phyloP scores from a whole-genome alignment of 495 filamentous ascomycete species.

The Xylaria venustula region DNA sequence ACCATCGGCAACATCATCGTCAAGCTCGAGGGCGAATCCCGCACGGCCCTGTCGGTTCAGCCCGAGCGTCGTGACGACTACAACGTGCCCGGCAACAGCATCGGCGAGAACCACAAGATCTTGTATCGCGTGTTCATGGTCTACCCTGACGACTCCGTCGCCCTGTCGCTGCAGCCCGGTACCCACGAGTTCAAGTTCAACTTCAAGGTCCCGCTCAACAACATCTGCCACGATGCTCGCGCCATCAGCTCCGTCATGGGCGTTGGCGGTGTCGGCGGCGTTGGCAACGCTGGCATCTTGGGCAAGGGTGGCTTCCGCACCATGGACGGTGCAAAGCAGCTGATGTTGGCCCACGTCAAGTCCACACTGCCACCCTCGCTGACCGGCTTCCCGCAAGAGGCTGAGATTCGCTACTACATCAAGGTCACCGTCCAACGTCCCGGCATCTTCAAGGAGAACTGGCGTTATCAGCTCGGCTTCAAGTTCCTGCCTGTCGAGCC shows the following conservation, averaged over 20 bases:
- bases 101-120: slow-evolving; percentile 58
- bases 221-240: slow-evolving; percentile 63
- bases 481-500: slow-evolving; percentile 93
- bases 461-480: slow-evolving; percentile 59
- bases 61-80: slow-evolving; percentile 18
- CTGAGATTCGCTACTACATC: slow-evolving; percentile 88
- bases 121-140: slow-evolving; percentile 77
- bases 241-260: slow-evolving; percentile 48
- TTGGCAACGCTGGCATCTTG: slow-evolving; percentile 33
- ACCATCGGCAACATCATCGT: slow-evolving; percentile 77
- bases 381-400: slow-evolving; percentile 74
- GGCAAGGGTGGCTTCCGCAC: slow-evolving; percentile 44
- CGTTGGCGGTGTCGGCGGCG: slow-evolving; percentile 36
- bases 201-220: slow-evolving; percentile 95
- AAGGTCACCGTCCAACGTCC: slow-evolving; percentile 87
- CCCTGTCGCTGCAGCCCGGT: slow-evolving; percentile 70
- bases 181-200: slow-evolving; percentile 85
- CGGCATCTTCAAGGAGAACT: slow-evolving; percentile 82
- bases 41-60: slow-evolving; percentile 52
- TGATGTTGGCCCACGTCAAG: slow-evolving; percentile 68
- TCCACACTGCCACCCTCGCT: slow-evolving; percentile 86
- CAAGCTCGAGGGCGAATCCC: slow-evolving; percentile 90
- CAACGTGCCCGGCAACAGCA: slow-evolving; percentile 29
- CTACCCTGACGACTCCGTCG: slow-evolving; percentile 58
- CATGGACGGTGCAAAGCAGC: slow-evolving; percentile 51